Conservation (phyloP, 2,329 filamentous ascomycete genomes). For the Monosporascus sp. region DNA sequence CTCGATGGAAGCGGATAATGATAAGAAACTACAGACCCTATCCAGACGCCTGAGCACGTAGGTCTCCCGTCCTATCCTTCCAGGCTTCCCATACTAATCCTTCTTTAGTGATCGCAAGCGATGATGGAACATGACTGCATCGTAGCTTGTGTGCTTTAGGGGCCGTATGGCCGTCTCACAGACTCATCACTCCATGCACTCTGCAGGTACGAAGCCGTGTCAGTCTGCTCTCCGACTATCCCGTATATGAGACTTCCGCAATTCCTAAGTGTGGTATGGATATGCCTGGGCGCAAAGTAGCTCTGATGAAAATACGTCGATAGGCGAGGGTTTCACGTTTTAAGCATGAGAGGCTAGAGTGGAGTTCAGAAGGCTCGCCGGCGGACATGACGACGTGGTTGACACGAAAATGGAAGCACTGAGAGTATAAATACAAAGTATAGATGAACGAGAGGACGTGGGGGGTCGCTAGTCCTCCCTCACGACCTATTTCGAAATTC, state of each 20-base stretch:
- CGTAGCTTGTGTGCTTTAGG: constrained; percentile 11
- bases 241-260: neutral
- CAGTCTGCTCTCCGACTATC: neutral
- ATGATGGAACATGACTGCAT: constrained; percentile 13
- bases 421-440: no score
- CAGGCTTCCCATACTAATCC: constrained; percentile 3
- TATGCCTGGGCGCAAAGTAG: neutral
- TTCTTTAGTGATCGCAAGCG: constrained; percentile 28
- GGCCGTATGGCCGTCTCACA: constrained; percentile 6
- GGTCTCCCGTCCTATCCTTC: constrained; percentile 36
- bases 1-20: constrained; percentile 83
- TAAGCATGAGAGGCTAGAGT: neutral
- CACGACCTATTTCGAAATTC: no score
- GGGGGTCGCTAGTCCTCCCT: no score
- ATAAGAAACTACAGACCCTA: constrained; percentile 77
- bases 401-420: no score
- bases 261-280: neutral
- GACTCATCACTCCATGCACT: neutral
- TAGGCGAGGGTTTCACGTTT: no score
- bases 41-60: constrained; percentile 94
- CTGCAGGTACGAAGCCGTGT: neutral
- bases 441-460: no score
- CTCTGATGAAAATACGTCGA: no score
- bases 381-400: neutral
- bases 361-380: neutral